These are phyloP conservation scores for Apiospora phragmitis DNA, from an alignment of 2,329 filamentous ascomycete genomes.

Conservation along the genomic window DNA sequence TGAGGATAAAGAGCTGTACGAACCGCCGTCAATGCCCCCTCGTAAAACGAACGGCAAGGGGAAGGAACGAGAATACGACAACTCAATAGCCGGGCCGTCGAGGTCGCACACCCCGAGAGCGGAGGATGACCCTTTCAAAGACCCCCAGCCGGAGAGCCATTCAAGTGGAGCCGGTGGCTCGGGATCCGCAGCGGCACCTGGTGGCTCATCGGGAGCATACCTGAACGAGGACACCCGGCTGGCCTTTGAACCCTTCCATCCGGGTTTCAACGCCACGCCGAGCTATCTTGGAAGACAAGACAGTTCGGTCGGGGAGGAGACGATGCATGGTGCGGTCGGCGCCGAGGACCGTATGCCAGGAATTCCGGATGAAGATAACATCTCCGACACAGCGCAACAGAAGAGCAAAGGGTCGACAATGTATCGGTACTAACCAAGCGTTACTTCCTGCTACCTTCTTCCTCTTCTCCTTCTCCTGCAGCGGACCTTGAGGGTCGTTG, in stretches of 20 bases:
- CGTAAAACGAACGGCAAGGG: conserved; percentile 31
- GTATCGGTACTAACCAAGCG: conserved; percentile 19
- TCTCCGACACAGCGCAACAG: conserved; percentile 15
- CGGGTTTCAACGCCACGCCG: conserved; percentile 33
- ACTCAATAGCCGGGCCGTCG: conserved; percentile 27
- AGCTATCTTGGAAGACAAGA: conserved; percentile 41
- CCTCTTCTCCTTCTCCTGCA: neutral
- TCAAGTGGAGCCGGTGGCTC: conserved; percentile 21
- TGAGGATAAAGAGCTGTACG: conserved; percentile 23
- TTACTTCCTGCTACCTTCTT: neutral
- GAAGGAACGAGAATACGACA: conserved; percentile 28
- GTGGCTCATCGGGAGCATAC: conserved; percentile 22
- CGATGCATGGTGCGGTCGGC: conserved; percentile 40
- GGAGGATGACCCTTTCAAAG: conserved; percentile 36
- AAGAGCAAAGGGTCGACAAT: conserved; percentile 20
- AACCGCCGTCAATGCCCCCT: conserved; percentile 30
- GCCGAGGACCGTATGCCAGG: neutral
- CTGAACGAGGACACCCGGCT: conserved; percentile 27
- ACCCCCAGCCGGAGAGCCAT: conserved; percentile 28
- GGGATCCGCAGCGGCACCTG: conserved; percentile 19
- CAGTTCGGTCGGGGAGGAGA: conserved; percentile 40
- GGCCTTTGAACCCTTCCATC: conserved; percentile 36
- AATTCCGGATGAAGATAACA: conserved; percentile 11
- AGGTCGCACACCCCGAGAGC: conserved; percentile 29
- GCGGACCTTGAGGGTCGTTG: neutral